Percentiles rank a stretch among this genome's conserved stretches.
Evolutionary conservation across 1,284 basidiomycete genomes (phyloP).

Genomic region (Mrakiaceae sp.): DNA sequence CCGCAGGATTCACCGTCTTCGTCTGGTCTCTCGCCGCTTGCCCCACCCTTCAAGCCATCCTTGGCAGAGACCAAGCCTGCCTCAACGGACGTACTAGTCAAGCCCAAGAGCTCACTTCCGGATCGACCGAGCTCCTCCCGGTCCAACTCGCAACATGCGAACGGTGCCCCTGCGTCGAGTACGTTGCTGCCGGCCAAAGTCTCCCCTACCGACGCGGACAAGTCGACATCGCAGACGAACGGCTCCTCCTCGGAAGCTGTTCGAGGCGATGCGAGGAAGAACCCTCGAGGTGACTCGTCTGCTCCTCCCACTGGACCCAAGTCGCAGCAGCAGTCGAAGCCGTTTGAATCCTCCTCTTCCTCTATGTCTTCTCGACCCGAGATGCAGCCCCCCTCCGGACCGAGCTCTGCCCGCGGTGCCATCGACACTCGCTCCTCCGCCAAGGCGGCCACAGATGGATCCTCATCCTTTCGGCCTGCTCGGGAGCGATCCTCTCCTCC

Average conservation of each 20-base stretch:
- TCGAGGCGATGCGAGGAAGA: background rate
- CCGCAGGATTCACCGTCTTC: background rate
- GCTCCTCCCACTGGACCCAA: no score
- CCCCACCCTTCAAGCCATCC: background rate
- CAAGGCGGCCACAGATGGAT: background rate
- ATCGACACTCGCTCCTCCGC: slow-evolving; percentile 1
- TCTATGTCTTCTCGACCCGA: background rate
- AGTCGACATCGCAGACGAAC: background rate
- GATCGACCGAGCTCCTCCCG: no score
- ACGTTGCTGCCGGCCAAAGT: no score
- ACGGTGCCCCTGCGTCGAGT: no score
- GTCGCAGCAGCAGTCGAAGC: no score
- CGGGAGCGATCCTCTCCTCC: background rate
- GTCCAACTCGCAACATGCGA: no score
- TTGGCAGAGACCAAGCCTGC: background rate
- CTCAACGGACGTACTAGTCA: background rate
- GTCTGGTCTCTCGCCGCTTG: background rate
- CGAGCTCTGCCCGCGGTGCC: background rate
- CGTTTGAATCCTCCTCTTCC: background rate
- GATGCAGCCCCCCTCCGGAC: slow-evolving; percentile 3
- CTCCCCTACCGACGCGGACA: background rate
- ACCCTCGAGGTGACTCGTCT: background rate
- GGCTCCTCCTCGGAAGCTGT: background rate
- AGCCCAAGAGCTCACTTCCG: background rate
- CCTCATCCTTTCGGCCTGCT: background rate